Evolutionary conservation across 108 stramenopile genomes (phyloP).

Genomic region (Nitzschia palea): DNA sequence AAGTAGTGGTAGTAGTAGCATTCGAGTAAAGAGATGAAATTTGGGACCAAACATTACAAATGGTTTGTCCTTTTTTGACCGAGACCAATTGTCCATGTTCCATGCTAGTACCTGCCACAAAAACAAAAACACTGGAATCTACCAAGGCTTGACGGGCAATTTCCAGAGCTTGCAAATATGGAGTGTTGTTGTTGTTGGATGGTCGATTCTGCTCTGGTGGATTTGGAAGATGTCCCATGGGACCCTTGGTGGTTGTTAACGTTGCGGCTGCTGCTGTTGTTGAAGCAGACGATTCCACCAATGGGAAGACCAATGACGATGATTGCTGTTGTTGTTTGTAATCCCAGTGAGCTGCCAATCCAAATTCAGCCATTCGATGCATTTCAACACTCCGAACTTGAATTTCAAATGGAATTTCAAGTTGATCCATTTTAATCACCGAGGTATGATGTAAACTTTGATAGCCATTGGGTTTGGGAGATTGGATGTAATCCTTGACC

Average conservation of each 20-base stretch:
- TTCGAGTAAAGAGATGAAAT: too few species aligned
- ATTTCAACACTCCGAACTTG: conserved; percentile 86
- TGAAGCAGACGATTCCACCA: neutral
- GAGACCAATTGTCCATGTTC: conserved; percentile 46
- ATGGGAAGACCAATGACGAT: neutral
- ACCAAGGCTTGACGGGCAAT: conserved; percentile 33
- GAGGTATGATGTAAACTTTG: conserved; percentile 90
- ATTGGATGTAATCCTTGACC: conserved; percentile 85
- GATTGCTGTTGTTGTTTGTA: conserved; percentile 52
- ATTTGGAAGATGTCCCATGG: too few species aligned
- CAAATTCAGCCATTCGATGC: conserved; percentile 86
- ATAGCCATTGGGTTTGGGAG: conserved; percentile 92
- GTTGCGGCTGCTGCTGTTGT: neutral
- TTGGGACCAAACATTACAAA: conserved; percentile 45
- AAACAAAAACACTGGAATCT: conserved; percentile 62
- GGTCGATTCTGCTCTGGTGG: neutral
- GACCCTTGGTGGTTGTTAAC: too few species aligned
- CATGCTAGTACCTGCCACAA: conserved; percentile 48
- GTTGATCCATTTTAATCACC: conserved; percentile 38
- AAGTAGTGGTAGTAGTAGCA: too few species aligned
- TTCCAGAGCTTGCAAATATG: conserved; percentile 24
- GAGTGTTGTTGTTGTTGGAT: neutral
- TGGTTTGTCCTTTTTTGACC: conserved; percentile 31
- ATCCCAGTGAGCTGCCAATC: conserved; percentile 86
- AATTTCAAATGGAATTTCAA: conserved; percentile 81